These are phyloP conservation scores for Paraglomus brasilianum DNA, from an alignment of 192 early-diverging fungal genomes.

Conservation along the genomic window DNA sequence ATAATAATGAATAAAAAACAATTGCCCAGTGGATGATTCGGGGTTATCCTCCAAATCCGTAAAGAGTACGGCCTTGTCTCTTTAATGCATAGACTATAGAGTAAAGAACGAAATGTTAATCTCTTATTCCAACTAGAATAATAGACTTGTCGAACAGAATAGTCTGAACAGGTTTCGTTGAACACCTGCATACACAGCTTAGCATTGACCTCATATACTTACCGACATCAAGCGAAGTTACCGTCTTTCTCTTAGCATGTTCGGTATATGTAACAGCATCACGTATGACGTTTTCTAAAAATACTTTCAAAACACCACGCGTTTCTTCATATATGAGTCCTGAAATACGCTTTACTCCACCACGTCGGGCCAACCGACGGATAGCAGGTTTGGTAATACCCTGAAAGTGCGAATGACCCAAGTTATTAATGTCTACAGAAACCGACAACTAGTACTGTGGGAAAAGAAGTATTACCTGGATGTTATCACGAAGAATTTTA, in stretches of 20 bases:
- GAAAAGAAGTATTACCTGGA: constrained; percentile 15
- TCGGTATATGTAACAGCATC: constrained; percentile 90
- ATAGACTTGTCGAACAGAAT: no score
- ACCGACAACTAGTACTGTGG: no score
- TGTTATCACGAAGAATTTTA: constrained; percentile 93
- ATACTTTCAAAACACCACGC: constrained; percentile 94
- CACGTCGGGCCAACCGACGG: constrained; percentile 98
- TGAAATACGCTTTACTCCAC: constrained; percentile 99
- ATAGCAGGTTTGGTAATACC: constrained; percentile 53
- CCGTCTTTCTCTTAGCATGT: constrained; percentile 99
- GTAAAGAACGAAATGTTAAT: not conserved
- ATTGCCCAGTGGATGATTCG: not conserved
- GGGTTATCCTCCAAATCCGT: constrained; percentile 60
- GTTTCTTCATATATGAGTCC: constrained; percentile 99
- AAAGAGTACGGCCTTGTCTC: constrained; percentile 96
- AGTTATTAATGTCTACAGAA: no score
- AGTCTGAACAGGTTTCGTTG: no score
- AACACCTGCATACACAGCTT: no score
- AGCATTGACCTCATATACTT: not conserved
- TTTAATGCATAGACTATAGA: constrained; percentile 91
- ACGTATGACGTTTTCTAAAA: constrained; percentile 98
- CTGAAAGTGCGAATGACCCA: not conserved
- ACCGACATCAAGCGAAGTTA: constrained; percentile 95
- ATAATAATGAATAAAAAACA: no score
- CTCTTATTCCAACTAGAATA: no score